phyloP scores from a whole-genome alignment of 306 rosid genomes.

The Pachyrhizus erosus region DNA sequence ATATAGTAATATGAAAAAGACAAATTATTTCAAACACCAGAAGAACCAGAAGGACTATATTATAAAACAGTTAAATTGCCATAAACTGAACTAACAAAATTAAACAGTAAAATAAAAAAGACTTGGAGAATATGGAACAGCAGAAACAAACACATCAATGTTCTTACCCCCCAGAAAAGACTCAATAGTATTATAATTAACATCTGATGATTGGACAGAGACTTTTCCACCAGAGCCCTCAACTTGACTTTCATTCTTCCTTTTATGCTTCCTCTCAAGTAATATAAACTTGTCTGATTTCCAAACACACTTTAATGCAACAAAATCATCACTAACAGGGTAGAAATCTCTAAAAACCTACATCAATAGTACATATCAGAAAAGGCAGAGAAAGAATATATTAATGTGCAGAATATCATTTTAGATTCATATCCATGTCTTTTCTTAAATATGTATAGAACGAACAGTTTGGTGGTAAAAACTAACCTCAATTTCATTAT shows the following conservation, averaged over 20 bases:
- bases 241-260: conserved; percentile 47
- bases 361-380: conserved; percentile 13
- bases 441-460: neutral
- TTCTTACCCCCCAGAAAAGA: conserved; percentile 73
- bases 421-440: neutral
- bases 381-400: neutral
- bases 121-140: neutral
- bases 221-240: conserved; percentile 50
- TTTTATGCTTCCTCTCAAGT: conserved; percentile 57
- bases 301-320: conserved; percentile 75
- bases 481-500: conserved; percentile 75
- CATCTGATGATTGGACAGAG: conserved; percentile 48
- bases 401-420: conserved; percentile 7
- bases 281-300: conserved; percentile 67
- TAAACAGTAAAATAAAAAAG: neutral
- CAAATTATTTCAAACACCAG: neutral
- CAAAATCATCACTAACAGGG: conserved; percentile 68
- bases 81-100: conserved; percentile 26
- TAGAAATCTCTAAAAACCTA: conserved; percentile 81
- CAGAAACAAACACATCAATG: conserved; percentile 10
- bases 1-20: neutral
- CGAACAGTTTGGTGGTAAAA: conserved; percentile 20
- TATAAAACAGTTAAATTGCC: conserved; percentile 8
- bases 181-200: conserved; percentile 58
- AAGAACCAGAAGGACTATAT: neutral